Evolutionary conservation across 2,329 filamentous ascomycete genomes (phyloP), one percentile per base, ranked within the genome.

Genomic region (Cladophialophora exuberans): DNA sequence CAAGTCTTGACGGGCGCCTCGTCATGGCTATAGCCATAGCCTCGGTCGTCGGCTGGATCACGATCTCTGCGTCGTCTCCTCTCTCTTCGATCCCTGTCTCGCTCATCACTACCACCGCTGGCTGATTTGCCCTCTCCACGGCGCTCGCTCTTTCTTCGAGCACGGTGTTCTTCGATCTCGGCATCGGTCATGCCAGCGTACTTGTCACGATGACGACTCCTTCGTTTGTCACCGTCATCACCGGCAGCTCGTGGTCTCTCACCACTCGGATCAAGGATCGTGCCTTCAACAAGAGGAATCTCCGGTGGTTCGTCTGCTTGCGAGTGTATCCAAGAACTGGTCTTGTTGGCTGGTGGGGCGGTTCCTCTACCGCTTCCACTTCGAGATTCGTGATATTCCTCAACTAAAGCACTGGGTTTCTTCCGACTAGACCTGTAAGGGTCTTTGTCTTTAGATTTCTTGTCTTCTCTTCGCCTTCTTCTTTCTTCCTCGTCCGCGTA

Each of bases 291-390:
- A 23, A 72, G 75, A 2, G 76, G 77, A 6, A 73, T 70, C 48
- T 78, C 76, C 0, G 77, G 76, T 13, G 76, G 76, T 17, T 79
- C 76, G 22, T 70, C 72, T 6, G 71, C 67, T 61, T 78, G 76
- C 2, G 74, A 76, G 56, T 79, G 69, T 6, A 79, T 70, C 77
- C 77, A 79, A 5, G 74, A 77, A 6, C 75, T 76, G 28, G 75
- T 79, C 64, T 79, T 78, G 49, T 79, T 73, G 61, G 61, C 57
- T 23, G 26, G 69, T 47, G 55, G 66, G 17, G 62, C 43, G 18
- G 58, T 59, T 11, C 64, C 66, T 41, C 63, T 61, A 28, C 64
- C 61, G 36, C 61, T 62, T 10, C 61, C 60, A 28, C 65, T 68
- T 30, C 67, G 68, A 33, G 66, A 61, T 46, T 68, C 62, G 49